A percentile compares a stretch with the other conserved stretches of the same genome.
Conservation (phyloP, 2,329 filamentous ascomycete species). For the Plectosphaerella sp. region DNA sequence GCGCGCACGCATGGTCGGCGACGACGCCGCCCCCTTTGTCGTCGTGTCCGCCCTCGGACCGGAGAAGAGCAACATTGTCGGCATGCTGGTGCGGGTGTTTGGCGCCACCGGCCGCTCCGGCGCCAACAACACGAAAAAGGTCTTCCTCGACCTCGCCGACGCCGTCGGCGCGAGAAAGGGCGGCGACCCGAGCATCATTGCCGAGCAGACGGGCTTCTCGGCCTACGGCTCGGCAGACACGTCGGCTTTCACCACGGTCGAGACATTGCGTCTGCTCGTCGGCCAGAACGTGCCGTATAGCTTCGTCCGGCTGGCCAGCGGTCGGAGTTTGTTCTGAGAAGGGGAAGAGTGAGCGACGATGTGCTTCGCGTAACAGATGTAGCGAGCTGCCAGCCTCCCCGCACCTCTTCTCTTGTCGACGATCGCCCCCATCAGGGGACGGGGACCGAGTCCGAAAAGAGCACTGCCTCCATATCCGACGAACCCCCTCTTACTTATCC, state of each 20-base stretch:
- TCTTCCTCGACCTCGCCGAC: conserved; percentile 77
- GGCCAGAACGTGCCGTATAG: conserved; percentile 86
- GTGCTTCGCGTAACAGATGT: too few species aligned
- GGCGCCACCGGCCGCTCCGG: conserved; percentile 35
- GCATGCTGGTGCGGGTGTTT: conserved; percentile 72
- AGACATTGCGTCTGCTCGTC: conserved; percentile 72
- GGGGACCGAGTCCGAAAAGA: background rate
- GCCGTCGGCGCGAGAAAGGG: conserved; percentile 55
- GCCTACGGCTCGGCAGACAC: conserved; percentile 77
- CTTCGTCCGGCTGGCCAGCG: conserved; percentile 72
- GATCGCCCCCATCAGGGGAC: background rate
- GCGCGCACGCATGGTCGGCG: conserved; percentile 42
- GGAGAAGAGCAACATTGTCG: conserved; percentile 74
- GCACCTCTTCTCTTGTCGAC: too few species aligned
- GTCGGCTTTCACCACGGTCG: conserved; percentile 78
- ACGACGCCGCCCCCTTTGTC: conserved; percentile 64
- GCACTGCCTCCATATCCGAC: background rate
- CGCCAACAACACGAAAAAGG: conserved; percentile 49
- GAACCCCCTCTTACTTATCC: background rate
- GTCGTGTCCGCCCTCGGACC: conserved; percentile 75
- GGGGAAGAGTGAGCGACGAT: background rate
- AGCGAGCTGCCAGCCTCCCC: too few species aligned
- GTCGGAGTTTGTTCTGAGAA: conserved; percentile 41
- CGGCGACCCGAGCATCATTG: conserved; percentile 64
- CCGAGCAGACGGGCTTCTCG: conserved; percentile 71